Conservation (phyloP, 2,329 filamentous ascomycete species). For the Penicillium sp. region DNA sequence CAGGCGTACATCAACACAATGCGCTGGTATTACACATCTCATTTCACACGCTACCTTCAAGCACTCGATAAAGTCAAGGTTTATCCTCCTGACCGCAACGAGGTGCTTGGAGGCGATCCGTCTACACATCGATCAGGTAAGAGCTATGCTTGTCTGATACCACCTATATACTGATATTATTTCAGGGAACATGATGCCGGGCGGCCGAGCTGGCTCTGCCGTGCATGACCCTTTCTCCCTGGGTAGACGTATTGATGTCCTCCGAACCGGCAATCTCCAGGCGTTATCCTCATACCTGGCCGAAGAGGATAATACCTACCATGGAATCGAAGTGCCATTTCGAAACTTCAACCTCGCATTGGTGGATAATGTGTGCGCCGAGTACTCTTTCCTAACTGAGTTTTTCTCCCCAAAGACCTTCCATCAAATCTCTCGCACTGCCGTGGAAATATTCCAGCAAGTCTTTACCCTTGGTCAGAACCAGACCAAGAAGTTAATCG, state of each 20-base stretch:
- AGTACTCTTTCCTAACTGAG: constrained; percentile 88
- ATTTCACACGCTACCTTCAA: constrained; percentile 83
- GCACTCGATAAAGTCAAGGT: constrained; percentile 82
- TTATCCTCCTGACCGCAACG: constrained; percentile 76
- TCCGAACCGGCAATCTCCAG: constrained; percentile 69
- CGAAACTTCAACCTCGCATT: constrained; percentile 92
- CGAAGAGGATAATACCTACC: constrained; percentile 80
- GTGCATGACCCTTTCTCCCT: constrained; percentile 83
- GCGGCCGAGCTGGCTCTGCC: constrained; percentile 38
- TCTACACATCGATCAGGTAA: constrained; percentile 58
- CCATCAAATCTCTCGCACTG: constrained; percentile 75
- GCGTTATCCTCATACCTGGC: constrained; percentile 85
- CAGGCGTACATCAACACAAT: constrained; percentile 97
- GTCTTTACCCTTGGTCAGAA: constrained; percentile 79
- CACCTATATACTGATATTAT: constrained; percentile 10
- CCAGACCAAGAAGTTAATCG: constrained; percentile 72
- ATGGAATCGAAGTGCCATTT: constrained; percentile 88
- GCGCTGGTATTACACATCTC: constrained; percentile 94
- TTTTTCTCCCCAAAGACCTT: constrained; percentile 83
- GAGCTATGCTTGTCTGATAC: constrained; percentile 13
- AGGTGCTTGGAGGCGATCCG: constrained; percentile 78
- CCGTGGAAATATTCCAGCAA: constrained; percentile 83
- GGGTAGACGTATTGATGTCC: constrained; percentile 77
- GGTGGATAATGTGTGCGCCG: constrained; percentile 88
- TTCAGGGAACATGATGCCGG: constrained; percentile 38